These are phyloP conservation scores for Porcisia hertigi DNA, from an alignment of 208 protist species.

Conservation along the genomic window DNA sequence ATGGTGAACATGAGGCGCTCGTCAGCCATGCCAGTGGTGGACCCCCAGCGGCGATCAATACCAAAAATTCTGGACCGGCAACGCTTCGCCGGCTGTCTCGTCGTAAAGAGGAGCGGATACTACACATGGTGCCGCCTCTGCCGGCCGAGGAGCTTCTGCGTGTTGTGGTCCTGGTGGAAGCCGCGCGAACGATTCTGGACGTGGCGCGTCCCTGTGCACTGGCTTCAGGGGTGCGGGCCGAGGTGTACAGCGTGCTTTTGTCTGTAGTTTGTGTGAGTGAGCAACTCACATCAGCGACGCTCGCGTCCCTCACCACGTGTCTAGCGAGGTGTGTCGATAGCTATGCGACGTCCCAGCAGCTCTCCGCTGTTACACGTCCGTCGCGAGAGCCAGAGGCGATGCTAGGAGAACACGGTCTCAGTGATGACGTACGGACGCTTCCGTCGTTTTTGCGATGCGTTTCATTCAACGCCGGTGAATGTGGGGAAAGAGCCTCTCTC, in stretches of 20 bases:
- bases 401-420: neutral
- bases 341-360: conserved; percentile 30
- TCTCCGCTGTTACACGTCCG: conserved; percentile 3
- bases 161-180: conserved; percentile 35
- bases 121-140: conserved; percentile 35
- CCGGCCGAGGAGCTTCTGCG: conserved; percentile 34
- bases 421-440: neutral
- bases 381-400: neutral
- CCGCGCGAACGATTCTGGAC: conserved; percentile 34
- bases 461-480: no score
- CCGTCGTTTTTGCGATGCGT: conserved; percentile 2
- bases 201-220: conserved; percentile 21
- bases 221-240: conserved; percentile 18
- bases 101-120: conserved; percentile 26
- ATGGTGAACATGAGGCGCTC: neutral
- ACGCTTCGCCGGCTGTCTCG: conserved; percentile 13
- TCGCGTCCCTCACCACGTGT: conserved; percentile 47
- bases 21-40: neutral
- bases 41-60: neutral
- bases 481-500: neutral
- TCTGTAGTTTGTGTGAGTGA: conserved; percentile 52
- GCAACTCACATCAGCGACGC: conserved; percentile 41
- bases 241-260: conserved; percentile 49
- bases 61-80: neutral
- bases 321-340: conserved; percentile 51